These are phyloP conservation scores for Alternaria sp. DNA, from an alignment of 2,329 filamentous ascomycete genomes.

Conservation along the genomic window DNA sequence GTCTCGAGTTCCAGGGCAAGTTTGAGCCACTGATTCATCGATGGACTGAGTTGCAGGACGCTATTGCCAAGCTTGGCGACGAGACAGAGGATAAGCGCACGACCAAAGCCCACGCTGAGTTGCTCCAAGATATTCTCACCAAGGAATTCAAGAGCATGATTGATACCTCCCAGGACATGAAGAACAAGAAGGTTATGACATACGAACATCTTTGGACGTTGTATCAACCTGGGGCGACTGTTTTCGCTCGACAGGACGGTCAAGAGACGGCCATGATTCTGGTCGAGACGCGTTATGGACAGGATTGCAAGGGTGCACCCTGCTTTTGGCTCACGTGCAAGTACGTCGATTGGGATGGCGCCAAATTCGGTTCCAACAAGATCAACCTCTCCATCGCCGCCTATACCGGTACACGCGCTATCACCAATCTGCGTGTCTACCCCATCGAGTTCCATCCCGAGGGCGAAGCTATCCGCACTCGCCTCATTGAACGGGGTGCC, in stretches of 20 bases:
- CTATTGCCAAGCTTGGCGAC: constrained; percentile 33
- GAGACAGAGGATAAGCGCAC: constrained; percentile 37
- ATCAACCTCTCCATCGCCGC: constrained; percentile 35
- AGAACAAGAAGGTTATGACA: constrained; percentile 49
- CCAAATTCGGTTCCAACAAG: constrained; percentile 41
- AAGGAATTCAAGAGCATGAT: constrained; percentile 53
- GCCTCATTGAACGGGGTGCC: constrained; percentile 55
- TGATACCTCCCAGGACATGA: constrained; percentile 50
- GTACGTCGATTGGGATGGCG: constrained; percentile 49
- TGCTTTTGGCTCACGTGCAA: constrained; percentile 48
- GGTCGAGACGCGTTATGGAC: constrained; percentile 36
- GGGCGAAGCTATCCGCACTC: constrained; percentile 45
- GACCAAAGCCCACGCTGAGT: constrained; percentile 48
- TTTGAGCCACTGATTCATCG: constrained; percentile 72
- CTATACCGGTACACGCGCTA: constrained; percentile 52
- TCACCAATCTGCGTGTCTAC: constrained; percentile 51
- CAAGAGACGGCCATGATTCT: constrained; percentile 45
- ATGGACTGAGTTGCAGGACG: constrained; percentile 57
- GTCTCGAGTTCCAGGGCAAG: constrained; percentile 66
- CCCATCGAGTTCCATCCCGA: constrained; percentile 56
- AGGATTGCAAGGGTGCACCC: constrained; percentile 43
- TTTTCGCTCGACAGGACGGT: constrained; percentile 46
- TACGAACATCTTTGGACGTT: constrained; percentile 55
- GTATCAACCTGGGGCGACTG: constrained; percentile 46
- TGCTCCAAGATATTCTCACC: constrained; percentile 48